Evolutionary conservation across 2,329 filamentous ascomycete genomes (phyloP), one percentile per base, ranked within the genome.

Genomic region (Fusarium verrucosum): DNA sequence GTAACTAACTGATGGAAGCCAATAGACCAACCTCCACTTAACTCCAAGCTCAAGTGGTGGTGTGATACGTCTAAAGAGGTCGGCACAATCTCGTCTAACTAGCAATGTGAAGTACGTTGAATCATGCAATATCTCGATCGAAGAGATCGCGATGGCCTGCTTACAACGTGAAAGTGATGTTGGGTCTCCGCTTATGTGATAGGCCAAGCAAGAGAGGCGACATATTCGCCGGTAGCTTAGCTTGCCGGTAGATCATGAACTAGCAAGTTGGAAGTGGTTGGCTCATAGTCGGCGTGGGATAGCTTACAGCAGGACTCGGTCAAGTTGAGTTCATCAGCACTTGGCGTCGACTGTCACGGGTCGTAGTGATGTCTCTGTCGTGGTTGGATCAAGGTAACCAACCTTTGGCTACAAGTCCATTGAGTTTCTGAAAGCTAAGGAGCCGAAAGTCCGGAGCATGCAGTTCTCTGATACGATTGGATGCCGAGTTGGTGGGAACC

Each of bases 401-500:
- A n/a, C n/a, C n/a, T n/a, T n/a, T n/a, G n/a, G n/a, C n/a, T n/a
- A n/a, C n/a, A n/a, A n/a, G 10, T 28, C 36, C 17, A 16, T 32
- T 25, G 20, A 58, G 25, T 10, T 23, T 26, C 55, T 19, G 25
- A 30, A 28, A 42, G 26, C 46, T 22, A 38, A 56, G 56, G 58
- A 61, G 57, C 42, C 42, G 22, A 56, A 26, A 47, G 42, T 44
- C 58, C 56, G 56, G 41, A 56, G 26, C 22, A 30, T 25, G n/a
- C 22, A 47, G 17, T 61, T n/a, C 37, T 49, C 14, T 16, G 17
- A 55, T 49, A 33, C 49, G 49, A 61, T 61, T 61, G 58, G 56
- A 56, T 61, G 58, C 58, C 42, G 37, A 49, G 28, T 56, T 30
- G 32, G 56, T 61, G 49, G 56, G 49, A 62, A 58, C 53, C 36